A percentile compares a stretch with the other conserved stretches of the same genome.
These are phyloP conservation scores for Tephrocybe sp. DNA, from an alignment of 768 basidiomycete genomes.

Conservation along the genomic window DNA sequence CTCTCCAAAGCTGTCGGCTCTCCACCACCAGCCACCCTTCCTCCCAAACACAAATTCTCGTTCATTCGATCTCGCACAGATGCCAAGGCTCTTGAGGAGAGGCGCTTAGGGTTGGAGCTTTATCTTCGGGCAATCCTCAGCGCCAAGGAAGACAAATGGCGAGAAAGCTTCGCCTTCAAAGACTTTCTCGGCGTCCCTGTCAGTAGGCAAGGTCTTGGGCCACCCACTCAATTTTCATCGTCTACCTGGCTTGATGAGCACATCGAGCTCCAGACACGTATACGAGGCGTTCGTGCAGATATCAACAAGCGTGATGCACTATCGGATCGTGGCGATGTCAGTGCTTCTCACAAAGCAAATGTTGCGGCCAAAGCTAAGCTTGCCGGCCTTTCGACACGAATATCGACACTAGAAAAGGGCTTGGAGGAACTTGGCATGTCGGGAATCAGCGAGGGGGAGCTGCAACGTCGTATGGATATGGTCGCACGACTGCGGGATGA, in stretches of 20 bases:
- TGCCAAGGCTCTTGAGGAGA: conserved; percentile 69
- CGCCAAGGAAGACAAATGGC: conserved; percentile 80
- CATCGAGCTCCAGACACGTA: conserved; percentile 65
- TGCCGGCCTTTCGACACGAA: conserved; percentile 70
- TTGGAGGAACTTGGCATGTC: conserved; percentile 59
- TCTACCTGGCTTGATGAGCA: conserved; percentile 92
- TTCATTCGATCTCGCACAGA: conserved; percentile 60
- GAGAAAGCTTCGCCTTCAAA: conserved; percentile 73
- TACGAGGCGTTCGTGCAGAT: conserved; percentile 81
- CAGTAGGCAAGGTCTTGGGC: conserved; percentile 45
- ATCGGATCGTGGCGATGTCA: conserved; percentile 68
- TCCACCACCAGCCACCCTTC: conserved; percentile 77
- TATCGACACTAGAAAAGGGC: conserved; percentile 68
- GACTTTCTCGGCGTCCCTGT: conserved; percentile 86
- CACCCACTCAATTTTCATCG: conserved; percentile 57
- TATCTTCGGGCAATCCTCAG: conserved; percentile 87
- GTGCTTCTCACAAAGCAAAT: conserved; percentile 72
- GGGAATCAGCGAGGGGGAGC: conserved; percentile 90
- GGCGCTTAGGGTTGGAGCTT: conserved; percentile 70
- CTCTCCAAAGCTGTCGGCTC: conserved; percentile 76
- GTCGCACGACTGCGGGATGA: conserved; percentile 87
- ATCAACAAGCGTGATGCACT: conserved; percentile 88
- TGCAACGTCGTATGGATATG: conserved; percentile 86
- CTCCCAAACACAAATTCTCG: conserved; percentile 79
- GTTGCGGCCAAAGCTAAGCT: conserved; percentile 86